Conservation (phyloP, 257 asterid species). For the Pogostemon cablin region DNA sequence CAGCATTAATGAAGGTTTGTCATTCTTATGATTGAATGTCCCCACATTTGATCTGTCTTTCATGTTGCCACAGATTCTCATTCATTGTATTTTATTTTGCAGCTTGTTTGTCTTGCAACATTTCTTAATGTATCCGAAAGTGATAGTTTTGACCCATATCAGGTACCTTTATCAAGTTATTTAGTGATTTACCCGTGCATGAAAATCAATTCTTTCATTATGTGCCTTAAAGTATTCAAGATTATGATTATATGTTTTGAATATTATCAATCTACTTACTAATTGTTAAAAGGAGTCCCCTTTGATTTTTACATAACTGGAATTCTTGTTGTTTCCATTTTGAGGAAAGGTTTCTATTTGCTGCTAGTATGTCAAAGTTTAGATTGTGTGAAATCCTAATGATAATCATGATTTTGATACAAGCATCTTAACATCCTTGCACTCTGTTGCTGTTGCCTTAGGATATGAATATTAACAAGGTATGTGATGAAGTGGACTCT, state of each 20-base stretch:
- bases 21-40: slow-evolving; percentile 5
- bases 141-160: slow-evolving; percentile 91
- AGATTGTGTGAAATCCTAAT: slow-evolving; percentile 7
- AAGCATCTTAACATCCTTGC: slow-evolving; percentile 3
- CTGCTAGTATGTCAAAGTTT: neutral
- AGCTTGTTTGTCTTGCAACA: slow-evolving; percentile 98
- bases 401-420: neutral
- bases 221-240: slow-evolving; percentile 24
- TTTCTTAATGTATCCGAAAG: slow-evolving; percentile 93
- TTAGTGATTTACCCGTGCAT: neutral
- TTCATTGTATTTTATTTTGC: slow-evolving; percentile 32
- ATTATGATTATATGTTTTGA: neutral
- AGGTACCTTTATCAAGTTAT: slow-evolving; percentile 49
- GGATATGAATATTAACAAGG: neutral
- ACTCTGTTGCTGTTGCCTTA: slow-evolving; percentile 9
- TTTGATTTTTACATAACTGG: neutral
- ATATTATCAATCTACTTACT: neutral
- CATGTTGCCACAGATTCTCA: neutral
- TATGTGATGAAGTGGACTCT: neutral
- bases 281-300: neutral
- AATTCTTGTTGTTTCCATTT: neutral
- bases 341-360: neutral
- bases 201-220: neutral
- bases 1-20: slow-evolving; percentile 86
- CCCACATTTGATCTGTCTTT: neutral